Percentiles rank a stretch among this genome's conserved stretches.
These are phyloP conservation scores for Tylopilus sp. DNA, from an alignment of 768 basidiomycete species.

Conservation along the genomic window DNA sequence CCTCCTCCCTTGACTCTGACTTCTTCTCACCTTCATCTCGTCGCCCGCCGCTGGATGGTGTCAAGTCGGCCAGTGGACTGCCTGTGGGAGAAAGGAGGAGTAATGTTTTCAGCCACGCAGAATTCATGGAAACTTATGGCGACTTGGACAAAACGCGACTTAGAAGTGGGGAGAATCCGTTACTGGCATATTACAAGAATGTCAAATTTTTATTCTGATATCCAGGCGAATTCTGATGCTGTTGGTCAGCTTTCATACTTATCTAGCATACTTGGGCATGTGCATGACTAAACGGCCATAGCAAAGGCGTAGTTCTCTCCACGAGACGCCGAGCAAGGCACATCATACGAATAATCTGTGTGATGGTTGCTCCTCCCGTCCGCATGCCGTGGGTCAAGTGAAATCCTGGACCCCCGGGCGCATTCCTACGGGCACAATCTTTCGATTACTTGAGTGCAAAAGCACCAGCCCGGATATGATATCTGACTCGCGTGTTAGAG, in stretches of 20 bases:
- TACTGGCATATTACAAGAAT: constrained; percentile 89
- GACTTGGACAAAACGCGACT: constrained; percentile 68
- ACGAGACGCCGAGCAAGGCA: neutral
- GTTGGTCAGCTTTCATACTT: neutral
- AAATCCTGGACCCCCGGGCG: too few species aligned
- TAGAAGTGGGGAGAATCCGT: constrained; percentile 81
- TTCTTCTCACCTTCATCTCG: constrained; percentile 66
- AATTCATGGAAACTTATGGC: constrained; percentile 86
- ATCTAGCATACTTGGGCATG: too few species aligned
- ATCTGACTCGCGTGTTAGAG: too few species aligned
- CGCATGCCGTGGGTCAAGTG: too few species aligned
- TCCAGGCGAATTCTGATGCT: neutral
- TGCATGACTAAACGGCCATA: neutral
- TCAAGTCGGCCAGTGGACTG: constrained; percentile 69
- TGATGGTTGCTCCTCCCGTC: neutral
- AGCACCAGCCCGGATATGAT: too few species aligned
- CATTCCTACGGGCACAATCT: too few species aligned
- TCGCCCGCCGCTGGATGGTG: constrained; percentile 64
- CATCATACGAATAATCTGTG: neutral
- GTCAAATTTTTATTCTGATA: constrained; percentile 88
- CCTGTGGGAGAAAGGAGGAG: constrained; percentile 80
- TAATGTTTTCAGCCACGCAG: constrained; percentile 81
- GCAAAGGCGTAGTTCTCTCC: neutral
- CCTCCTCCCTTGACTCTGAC: constrained; percentile 50
- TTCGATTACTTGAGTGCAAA: too few species aligned